Evolutionary conservation across 2,329 filamentous ascomycete species (phyloP), one percentile per base, ranked within the genome.

Genomic region (Coniella vitis): DNA sequence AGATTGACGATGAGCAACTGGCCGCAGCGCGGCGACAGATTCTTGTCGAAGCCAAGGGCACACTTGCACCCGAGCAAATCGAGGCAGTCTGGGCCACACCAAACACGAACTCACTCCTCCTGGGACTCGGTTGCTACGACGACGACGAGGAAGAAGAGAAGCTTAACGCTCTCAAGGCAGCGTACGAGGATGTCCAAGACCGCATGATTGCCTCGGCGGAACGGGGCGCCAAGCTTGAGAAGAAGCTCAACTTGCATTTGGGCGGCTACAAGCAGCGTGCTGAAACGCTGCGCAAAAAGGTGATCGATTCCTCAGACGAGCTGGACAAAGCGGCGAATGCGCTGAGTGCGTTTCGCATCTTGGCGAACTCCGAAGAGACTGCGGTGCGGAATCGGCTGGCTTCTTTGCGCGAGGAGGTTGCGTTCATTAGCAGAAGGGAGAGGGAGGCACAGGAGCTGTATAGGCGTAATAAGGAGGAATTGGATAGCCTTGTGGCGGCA

Each of bases 361-460:
- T 95, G 53, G 83, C 87, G 56, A 80, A 87, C 35, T 86, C 82
- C 0, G 93, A 98, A 64, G 82, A 91, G 54, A 83, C 83, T 4
- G 87, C 86, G 0, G 76, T 96, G 50, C 72, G 74, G 39, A 76
- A 81, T 48, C 76, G 93, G 25, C 69, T 97, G 45, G 86, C 86
- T 56, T 75, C 76, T 10, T 69, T 96, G 49, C 79, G 90, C 44
- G 84, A 87, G n/a, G 90, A 96, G 64, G 90, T 95, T 19, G 78
- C 74, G 7, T 87, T 87, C 58, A 78, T 97, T 9, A 87, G 82
- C 57, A 81, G 81, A 58, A 75, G 91, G 54, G 91, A 97, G 71
- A 76, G 90, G 51, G 89, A 96, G 68, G 90, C 89, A 7, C 93
- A 98, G 68, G 90, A 96, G 55, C 65, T 85, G 59, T 98, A 93